Evolutionary conservation across 495 filamentous ascomycete species (phyloP).

Genomic region (Cladorrhinum samala): DNA sequence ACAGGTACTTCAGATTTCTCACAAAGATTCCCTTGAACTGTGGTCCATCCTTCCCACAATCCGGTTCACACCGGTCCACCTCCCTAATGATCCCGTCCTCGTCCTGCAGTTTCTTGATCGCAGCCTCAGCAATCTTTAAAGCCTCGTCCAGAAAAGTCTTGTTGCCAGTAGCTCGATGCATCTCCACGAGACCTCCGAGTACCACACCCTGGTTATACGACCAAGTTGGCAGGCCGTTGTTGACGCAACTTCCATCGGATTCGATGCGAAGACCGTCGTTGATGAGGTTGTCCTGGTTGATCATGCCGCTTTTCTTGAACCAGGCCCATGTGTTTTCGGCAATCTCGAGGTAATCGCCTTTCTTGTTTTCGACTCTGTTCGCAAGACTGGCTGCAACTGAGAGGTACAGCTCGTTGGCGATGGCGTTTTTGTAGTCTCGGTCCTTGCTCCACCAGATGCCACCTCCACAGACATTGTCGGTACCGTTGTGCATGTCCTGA

Average conservation of each 20-base stretch:
- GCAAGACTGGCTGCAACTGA: conserved; percentile 65
- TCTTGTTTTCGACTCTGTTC: conserved; percentile 49
- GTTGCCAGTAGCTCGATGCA: conserved; percentile 51
- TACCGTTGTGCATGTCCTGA: conserved; percentile 53
- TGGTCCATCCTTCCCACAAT: conserved; percentile 53
- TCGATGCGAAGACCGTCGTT: conserved; percentile 58
- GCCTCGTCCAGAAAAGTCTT: conserved; percentile 49
- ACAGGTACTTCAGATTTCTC: conserved; percentile 58
- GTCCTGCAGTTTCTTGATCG: conserved; percentile 50
- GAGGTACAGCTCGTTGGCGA: conserved; percentile 72
- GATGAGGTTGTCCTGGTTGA: conserved; percentile 58
- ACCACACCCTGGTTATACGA: conserved; percentile 80
- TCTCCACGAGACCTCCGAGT: conserved; percentile 64
- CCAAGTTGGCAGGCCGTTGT: conserved; percentile 59
- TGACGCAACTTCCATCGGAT: conserved; percentile 48
- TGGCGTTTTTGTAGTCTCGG: conserved; percentile 57
- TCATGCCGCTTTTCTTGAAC: conserved; percentile 61
- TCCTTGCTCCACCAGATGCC: conserved; percentile 68
- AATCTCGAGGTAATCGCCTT: conserved; percentile 49
- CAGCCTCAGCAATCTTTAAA: conserved; percentile 57
- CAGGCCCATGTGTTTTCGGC: conserved; percentile 59
- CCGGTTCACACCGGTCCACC: conserved; percentile 49
- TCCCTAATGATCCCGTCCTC: conserved; percentile 60
- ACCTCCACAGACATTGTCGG: conserved; percentile 50
- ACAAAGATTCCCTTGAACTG: conserved; percentile 82